Percentiles rank a stretch among this genome's conserved stretches.
These are phyloP conservation scores for Arachnomyces sp. DNA, from an alignment of 2,329 filamentous ascomycete genomes.

Conservation along the genomic window DNA sequence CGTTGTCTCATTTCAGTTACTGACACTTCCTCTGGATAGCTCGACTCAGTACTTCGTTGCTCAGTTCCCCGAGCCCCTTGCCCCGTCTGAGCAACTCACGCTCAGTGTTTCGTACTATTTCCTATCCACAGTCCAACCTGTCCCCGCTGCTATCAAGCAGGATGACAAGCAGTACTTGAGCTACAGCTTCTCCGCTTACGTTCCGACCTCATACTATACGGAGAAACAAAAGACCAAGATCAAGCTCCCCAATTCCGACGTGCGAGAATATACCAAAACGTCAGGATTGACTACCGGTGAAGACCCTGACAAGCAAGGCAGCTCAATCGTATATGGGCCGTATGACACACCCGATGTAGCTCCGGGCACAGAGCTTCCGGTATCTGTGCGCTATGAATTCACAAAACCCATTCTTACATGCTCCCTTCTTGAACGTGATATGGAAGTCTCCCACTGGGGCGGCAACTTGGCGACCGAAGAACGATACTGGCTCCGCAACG, in stretches of 20 bases:
- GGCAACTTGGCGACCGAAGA: constrained; percentile 95
- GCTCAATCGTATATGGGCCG: constrained; percentile 81
- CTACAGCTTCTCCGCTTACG: constrained; percentile 80
- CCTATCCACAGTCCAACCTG: constrained; percentile 68
- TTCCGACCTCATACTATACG: constrained; percentile 74
- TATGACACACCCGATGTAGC: constrained; percentile 64
- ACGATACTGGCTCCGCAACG: constrained; percentile 79
- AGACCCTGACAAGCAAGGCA: constrained; percentile 74
- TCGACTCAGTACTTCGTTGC: constrained; percentile 77
- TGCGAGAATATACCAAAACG: constrained; percentile 79
- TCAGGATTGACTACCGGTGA: constrained; percentile 51
- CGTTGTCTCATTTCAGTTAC: constrained; percentile 22
- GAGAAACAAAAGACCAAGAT: constrained; percentile 95
- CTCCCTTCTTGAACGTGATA: constrained; percentile 72
- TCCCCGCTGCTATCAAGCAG: constrained; percentile 77
- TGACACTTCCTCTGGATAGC: constrained; percentile 38
- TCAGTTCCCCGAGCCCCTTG: constrained; percentile 66
- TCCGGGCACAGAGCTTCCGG: constrained; percentile 65
- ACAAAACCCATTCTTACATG: constrained; percentile 83
- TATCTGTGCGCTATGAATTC: constrained; percentile 85
- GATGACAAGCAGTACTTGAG: constrained; percentile 77
- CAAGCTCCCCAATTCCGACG: constrained; percentile 70
- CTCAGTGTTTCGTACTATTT: constrained; percentile 79
- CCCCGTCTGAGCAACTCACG: constrained; percentile 70
- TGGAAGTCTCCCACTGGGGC: constrained; percentile 97